phyloP scores from a whole-genome alignment of 2,329 filamentous ascomycete genomes.

The Coniella vitis region DNA sequence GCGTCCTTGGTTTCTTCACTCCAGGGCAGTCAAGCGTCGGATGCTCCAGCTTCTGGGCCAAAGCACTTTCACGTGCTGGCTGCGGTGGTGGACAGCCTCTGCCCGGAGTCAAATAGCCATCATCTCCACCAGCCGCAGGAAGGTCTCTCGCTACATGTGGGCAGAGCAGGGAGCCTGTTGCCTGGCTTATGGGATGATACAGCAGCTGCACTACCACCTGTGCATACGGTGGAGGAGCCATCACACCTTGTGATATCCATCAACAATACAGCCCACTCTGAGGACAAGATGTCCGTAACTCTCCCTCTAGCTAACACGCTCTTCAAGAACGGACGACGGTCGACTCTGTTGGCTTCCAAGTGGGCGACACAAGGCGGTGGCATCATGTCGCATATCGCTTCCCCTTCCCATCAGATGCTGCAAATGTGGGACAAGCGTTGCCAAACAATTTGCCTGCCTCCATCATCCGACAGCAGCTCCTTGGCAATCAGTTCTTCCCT shows the following conservation, averaged over 20 bases:
- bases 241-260: constrained; percentile 37
- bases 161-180: constrained; percentile 32
- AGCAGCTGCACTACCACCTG: constrained; percentile 11
- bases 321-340: constrained; percentile 51
- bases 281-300: constrained; percentile 31
- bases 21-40: neutral
- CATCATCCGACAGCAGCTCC: neutral
- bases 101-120: constrained; percentile 26
- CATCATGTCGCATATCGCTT: neutral
- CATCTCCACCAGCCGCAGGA: constrained; percentile 22
- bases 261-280: constrained; percentile 21
- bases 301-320: constrained; percentile 71
- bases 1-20: neutral
- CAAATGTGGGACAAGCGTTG: constrained; percentile 2
- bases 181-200: constrained; percentile 36
- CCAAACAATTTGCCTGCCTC: constrained; percentile 1
- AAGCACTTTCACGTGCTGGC: constrained; percentile 38
- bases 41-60: neutral
- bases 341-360: constrained; percentile 14
- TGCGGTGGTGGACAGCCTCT: constrained; percentile 51
- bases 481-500: constrained; percentile 33
- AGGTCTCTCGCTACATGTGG: constrained; percentile 48
- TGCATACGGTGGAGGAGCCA: constrained; percentile 27
- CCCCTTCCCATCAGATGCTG: neutral
- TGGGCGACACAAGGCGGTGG: constrained; percentile 3